Percentiles rank a stretch among this genome's conserved stretches.
phyloP scores from a whole-genome alignment of 208 protist genomes.

The Crithidia fasciculata region DNA sequence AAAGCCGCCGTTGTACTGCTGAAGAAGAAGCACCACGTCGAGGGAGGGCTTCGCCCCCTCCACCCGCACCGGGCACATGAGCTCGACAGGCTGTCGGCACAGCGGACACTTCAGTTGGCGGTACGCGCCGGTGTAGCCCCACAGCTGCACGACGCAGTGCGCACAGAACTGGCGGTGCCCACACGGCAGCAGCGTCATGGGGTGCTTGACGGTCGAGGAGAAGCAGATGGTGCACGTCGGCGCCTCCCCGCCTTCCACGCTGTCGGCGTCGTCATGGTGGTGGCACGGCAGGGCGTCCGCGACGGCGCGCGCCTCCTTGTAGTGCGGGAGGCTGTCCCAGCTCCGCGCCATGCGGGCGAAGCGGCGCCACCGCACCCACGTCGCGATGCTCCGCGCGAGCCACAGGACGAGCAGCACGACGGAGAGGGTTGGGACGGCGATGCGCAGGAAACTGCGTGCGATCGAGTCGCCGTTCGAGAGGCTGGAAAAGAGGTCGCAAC shows the following conservation, averaged over 20 bases:
- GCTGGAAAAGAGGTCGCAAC: constrained; percentile 17
- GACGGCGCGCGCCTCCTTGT: constrained; percentile 10
- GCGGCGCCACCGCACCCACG: constrained; percentile 8
- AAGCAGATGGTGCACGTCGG: constrained; percentile 39
- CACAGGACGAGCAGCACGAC: constrained; percentile 31
- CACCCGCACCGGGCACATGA: constrained; percentile 29
- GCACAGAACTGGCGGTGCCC: constrained; percentile 40
- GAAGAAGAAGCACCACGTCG: constrained; percentile 34
- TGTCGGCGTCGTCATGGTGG: not conserved
- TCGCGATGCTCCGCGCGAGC: constrained; percentile 15
- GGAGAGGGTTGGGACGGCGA: constrained; percentile 28
- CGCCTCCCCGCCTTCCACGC: not conserved
- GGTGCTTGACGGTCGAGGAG: constrained; percentile 6
- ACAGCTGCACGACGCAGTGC: constrained; percentile 40
- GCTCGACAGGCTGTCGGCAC: constrained; percentile 34
- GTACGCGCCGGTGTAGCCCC: constrained; percentile 27
- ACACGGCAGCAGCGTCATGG: constrained; percentile 44
- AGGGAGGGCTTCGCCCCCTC: constrained; percentile 23
- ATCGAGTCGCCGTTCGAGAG: constrained; percentile 28
- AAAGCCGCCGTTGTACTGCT: constrained; percentile 40
- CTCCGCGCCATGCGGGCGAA: constrained; percentile 9
- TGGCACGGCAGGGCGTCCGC: constrained; percentile 8
- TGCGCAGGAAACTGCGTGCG: constrained; percentile 16
- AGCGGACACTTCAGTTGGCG: constrained; percentile 39
- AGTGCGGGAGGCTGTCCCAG: constrained; percentile 29